These are phyloP conservation scores for Radiomyces spectabilis DNA, from an alignment of 192 early-diverging fungal species.

Conservation along the genomic window DNA sequence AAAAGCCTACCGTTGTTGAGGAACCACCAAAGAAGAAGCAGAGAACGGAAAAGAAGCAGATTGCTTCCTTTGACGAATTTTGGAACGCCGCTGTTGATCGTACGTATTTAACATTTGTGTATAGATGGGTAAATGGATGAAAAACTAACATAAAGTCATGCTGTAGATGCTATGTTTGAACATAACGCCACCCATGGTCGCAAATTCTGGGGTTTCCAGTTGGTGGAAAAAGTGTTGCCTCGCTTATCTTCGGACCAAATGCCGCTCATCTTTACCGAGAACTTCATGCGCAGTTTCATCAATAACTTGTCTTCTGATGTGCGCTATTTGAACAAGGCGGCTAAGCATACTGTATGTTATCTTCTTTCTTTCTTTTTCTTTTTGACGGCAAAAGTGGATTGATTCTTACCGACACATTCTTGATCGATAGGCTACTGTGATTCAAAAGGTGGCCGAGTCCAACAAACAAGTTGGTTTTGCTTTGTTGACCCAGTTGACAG, in stretches of 20 bases:
- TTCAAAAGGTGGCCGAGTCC: slow-evolving; percentile 51
- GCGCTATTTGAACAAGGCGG: slow-evolving; percentile 74
- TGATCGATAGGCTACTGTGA: slow-evolving; percentile 38
- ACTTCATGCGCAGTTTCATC: slow-evolving; percentile 81
- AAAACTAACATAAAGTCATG: too few relatives aligned
- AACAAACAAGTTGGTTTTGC: slow-evolving; percentile 68
- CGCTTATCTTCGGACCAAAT: slow-evolving; percentile 48
- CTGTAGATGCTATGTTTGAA: slow-evolving; percentile 63
- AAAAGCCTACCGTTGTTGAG: slow-evolving; percentile 18
- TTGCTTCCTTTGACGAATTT: slow-evolving; percentile 62
- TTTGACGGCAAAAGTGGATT: too few relatives aligned
- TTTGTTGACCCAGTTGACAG: slow-evolving; percentile 74
- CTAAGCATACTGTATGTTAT: slow-evolving; percentile 59
- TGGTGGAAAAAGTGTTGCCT: slow-evolving; percentile 66
- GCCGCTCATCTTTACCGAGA: slow-evolving; percentile 67
- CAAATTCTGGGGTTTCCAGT: slow-evolving; percentile 84
- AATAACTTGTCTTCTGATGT: slow-evolving; percentile 74
- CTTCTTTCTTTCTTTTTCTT: too few relatives aligned
- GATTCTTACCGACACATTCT: too few relatives aligned
- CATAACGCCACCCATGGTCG: slow-evolving; percentile 69
- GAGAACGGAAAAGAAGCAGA: slow-evolving; percentile 4
- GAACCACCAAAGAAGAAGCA: slow-evolving; percentile 23
- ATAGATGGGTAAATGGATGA: too few relatives aligned
- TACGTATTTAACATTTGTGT: too few relatives aligned
- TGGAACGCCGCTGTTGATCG: slow-evolving; percentile 76